Base-by-base conservation (phyloP, 352 stramenopile species). In the Pythium grandisporangium region DNA sequence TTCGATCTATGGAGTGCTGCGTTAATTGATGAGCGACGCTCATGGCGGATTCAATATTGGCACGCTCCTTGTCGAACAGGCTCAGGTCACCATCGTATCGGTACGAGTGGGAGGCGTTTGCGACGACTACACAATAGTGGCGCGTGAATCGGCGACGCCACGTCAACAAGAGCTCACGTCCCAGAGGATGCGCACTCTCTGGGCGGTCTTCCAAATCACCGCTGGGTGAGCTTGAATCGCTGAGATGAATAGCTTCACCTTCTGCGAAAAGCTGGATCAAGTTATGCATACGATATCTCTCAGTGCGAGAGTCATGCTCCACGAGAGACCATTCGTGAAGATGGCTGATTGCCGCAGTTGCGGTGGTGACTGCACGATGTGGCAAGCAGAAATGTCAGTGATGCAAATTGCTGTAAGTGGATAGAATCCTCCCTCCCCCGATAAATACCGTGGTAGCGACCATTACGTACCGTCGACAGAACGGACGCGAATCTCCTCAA, bases 21-120 rank as follows among this genome's bases (percentile, higher is more conserved):
- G 74, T 82, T 7, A 91, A 60, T 26, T 91, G 70, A 23, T 79
- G 72, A 14, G 71, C 78, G 21, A 91, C 42, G 10, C 70, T 58
- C 63, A 91, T 84, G 12, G 78, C 78, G 17, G 75, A 87, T 37
- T 91, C 74, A 32, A 91, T 91, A 30, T 91, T 91, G 5, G 78
- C 51, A 23, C 78, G 67, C 48, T 91, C 72, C 35, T 83, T 81
- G 50, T 91, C 78, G 39, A 91, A 91, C 14, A 82, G 44, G 5
- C 61, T 62, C 4, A 91, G 55, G 10, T 58, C 75, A 16, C 78
- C 78, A 23, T 86, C 72, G 45, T 81, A 86, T 16, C 78, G 70
- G 41, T 87, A 91, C 0, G 66, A 71, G 33, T 88, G 75, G 7
- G 72, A 87, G 23, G 78, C 74, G 17, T 78, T 75, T 1, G 78